phyloP scores from a whole-genome alignment of 805 yeast genomes.

The fission yeast (Schizosaccharomyces pombe) region DNA sequence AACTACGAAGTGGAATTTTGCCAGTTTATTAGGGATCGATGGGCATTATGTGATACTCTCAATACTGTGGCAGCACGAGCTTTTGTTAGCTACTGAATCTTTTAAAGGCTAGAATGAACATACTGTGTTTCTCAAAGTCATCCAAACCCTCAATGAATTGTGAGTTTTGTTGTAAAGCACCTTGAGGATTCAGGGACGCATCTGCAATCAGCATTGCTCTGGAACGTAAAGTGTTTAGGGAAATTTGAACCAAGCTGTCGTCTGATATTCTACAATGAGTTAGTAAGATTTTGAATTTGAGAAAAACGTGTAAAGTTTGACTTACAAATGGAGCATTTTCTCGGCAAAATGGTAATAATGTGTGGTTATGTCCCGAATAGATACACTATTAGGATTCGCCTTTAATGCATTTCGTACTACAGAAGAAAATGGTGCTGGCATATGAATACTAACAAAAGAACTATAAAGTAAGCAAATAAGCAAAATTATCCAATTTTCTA shows the following conservation, averaged over 20 bases:
- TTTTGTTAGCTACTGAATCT: neutral
- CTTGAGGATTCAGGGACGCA: slow-evolving; percentile 31
- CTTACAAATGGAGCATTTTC: slow-evolving; percentile 18
- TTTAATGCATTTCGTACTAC: slow-evolving; percentile 64
- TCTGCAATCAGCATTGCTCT: slow-evolving; percentile 54
- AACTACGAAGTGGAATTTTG: neutral
- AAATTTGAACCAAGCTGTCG: slow-evolving; percentile 7
- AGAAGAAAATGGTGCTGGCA: slow-evolving; percentile 44
- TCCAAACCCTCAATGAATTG: slow-evolving; percentile 46
- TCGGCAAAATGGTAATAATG: slow-evolving; percentile 48
- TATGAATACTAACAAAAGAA: slow-evolving; percentile 35
- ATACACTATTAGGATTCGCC: slow-evolving; percentile 42
- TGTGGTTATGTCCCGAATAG: slow-evolving; percentile 38
- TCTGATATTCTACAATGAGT: slow-evolving; percentile 1
- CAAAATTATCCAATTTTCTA: neutral
- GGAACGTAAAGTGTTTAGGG: slow-evolving; percentile 28
- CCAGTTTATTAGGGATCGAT: neutral
- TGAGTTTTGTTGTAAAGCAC: slow-evolving; percentile 22
- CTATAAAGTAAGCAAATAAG: neutral
- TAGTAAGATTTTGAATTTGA: neutral
- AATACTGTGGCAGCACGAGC: neutral
- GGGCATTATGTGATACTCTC: neutral
- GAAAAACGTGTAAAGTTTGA: neutral
- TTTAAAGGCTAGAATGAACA: slow-evolving; percentile 2
- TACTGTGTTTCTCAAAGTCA: slow-evolving; percentile 38